A percentile compares a stretch with the other conserved stretches of the same genome.
phyloP scores from a whole-genome alignment of 2,329 filamentous ascomycete species.

The Dothideomycetes sp. region DNA sequence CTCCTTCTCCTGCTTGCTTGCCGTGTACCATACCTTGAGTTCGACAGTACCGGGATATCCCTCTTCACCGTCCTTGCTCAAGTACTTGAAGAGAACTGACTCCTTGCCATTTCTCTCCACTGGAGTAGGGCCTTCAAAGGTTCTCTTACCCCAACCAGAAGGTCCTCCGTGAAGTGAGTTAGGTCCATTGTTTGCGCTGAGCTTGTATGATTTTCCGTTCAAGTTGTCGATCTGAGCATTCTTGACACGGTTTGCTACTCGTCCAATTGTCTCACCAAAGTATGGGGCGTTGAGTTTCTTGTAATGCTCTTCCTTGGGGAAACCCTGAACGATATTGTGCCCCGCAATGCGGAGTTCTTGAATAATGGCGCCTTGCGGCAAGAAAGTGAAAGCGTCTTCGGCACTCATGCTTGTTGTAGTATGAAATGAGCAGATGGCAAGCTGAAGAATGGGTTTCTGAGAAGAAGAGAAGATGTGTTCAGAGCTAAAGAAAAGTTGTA shows the following conservation, averaged over 20 bases:
- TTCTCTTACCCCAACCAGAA: constrained; percentile 71
- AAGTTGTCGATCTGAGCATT: constrained; percentile 60
- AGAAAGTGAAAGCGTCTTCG: constrained; percentile 48
- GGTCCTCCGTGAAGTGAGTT: constrained; percentile 53
- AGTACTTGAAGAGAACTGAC: constrained; percentile 39
- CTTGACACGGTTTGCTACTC: constrained; percentile 69
- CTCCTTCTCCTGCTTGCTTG: constrained; percentile 53
- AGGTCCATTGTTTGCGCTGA: constrained; percentile 66
- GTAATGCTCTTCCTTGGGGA: constrained; percentile 68
- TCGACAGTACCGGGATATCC: constrained; percentile 83
- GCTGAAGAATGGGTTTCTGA: too few relatives aligned
- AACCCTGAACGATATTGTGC: constrained; percentile 81
- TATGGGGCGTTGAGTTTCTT: constrained; percentile 63
- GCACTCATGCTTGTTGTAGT: too few relatives aligned
- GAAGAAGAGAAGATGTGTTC: too few relatives aligned
- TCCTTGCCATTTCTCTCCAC: constrained; percentile 42
- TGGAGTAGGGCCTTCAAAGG: constrained; percentile 62
- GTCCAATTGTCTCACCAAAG: constrained; percentile 92
- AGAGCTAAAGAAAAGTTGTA: too few relatives aligned
- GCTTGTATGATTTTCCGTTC: constrained; percentile 60
- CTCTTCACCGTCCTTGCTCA: constrained; percentile 74
- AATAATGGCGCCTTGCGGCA: constrained; percentile 70
- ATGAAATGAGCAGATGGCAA: too few relatives aligned
- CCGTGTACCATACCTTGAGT: constrained; percentile 67
- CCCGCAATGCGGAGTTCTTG: constrained; percentile 70